Evolutionary conservation across 2,329 filamentous ascomycete species (phyloP), one percentile per base, ranked within the genome.

Genomic region (Pseudogymnoascus sp.): DNA sequence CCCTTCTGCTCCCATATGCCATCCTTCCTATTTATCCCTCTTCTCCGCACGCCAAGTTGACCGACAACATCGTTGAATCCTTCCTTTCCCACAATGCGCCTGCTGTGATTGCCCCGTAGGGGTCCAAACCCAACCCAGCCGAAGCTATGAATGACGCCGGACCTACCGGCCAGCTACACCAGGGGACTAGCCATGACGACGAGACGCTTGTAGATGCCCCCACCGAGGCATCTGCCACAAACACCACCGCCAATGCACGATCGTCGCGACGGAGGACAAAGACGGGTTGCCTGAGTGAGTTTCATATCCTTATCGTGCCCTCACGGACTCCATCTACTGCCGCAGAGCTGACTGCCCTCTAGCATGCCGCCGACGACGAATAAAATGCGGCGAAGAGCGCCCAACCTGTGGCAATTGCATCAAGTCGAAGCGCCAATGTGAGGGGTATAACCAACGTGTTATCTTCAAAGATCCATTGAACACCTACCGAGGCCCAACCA

Each of bases 361-460:
- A 92, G 89, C 94, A 62, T 99, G 94, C 76, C 88, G 94, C 65
- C 93, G 90, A 75, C 87, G 94, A 60, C 89, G 94, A 65, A 97
- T 99, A 75, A 99, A 97, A 76, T 99, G 94, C 74, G 94, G 94
- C 64, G 94, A 97, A 73, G 90, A 91, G 69, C 84, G 88, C 58
- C 90, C 90, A 26, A 88, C 82, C 29, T 94, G 90, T 75, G 85
- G 82, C 70, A 95, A 95, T 71, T 95, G 90, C 75, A 85, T 89
- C 76, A 94, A 93, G 71, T 93, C 89, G 15, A 93, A 92, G 74
- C 83, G 90, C 11, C 80, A 85, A 66, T 95, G 90, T 72, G 89
- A 94, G 73, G 90, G 90, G 60, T 94, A 94, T 73, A 91, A 85
- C 67, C 88, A 90, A 72, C 84, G 88, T 54, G 85, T 94, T 60